Evolutionary conservation across 2,329 filamentous ascomycete species (phyloP), one percentile per base, ranked within the genome.

Genomic region (Nannizzia gypsea): DNA sequence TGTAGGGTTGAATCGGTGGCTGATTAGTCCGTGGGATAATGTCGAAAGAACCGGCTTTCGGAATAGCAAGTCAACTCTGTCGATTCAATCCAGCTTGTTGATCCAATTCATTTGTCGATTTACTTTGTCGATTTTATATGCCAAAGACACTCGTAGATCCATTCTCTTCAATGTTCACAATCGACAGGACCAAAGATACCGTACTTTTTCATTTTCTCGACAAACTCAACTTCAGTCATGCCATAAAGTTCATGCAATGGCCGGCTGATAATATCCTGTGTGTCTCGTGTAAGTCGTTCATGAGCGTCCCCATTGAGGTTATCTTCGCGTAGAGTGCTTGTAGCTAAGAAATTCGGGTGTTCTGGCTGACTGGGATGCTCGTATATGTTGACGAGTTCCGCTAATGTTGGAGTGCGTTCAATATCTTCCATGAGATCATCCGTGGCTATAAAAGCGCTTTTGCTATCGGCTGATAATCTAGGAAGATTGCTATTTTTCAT

Each of bases 241-340:
- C 26, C 48, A 5, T 31, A 52, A 17, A n/a, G 31, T 28, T 52
- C 11, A 15, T 52, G 3, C 11, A 31, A 8, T n/a, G 24, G 24
- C 24, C 3, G 31, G 31, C 8, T 34, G 31, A 34, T 1, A 34
- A 34, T 34, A 3, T 34, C 31, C 3, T 34, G 8, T 1, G 31
- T 11, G 8, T 34, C 31, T 11, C 8, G 8, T 34, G 31, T 9
- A 11, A 34, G 31, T 11, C 20, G 20, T 13, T 24, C 20, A 24
- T 24, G 20, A 11, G 20, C 11, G 8, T 66, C 80, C 80, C 1
- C 87, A 90, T 90, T 90, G 38, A 13, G 2, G 15, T 73, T 74
- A 90, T 52, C 81, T 90, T 34, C 87, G 87, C 1, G 76, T 78
- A 11, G 31, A 11, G 0, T 80, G 81, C 1, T 71, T 90, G 44